These are phyloP conservation scores for Haberlea rhodopensis DNA, from an alignment of 257 asterid genomes.

Conservation along the genomic window DNA sequence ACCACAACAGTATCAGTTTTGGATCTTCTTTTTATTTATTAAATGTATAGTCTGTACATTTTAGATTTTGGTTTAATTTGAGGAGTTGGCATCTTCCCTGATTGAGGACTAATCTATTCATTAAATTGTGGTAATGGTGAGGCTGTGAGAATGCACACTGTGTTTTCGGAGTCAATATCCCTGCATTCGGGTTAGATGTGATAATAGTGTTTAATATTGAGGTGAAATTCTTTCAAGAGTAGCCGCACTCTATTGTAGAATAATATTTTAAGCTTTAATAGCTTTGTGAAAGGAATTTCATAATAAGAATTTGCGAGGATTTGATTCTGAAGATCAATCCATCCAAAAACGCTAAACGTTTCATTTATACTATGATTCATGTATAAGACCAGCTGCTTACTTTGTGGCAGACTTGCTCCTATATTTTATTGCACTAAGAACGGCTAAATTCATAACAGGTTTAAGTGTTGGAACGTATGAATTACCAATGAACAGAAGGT, in stretches of 20 bases:
- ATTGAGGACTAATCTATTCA: neutral
- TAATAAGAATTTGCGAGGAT: slow-evolving; percentile 1
- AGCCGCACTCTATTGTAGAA: neutral
- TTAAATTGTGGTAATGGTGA: neutral
- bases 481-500: no score
- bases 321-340: neutral
- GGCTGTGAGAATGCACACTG: slow-evolving; percentile 3
- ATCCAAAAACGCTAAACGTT: no score
- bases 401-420: no score
- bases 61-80: neutral
- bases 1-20: neutral
- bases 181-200: neutral
- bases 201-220: neutral
- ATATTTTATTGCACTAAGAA: no score
- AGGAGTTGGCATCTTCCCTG: slow-evolving; percentile 6
- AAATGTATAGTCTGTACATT: slow-evolving; percentile 4
- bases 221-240: slow-evolving; percentile 7
- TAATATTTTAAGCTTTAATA: neutral
- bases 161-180: neutral
- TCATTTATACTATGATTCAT: no score
- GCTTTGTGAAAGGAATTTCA: neutral
- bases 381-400: neutral
- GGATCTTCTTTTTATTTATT: neutral
- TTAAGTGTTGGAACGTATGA: no score
- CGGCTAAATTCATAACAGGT: no score